Conservation (phyloP, 169 alveolate genomes). For the Pseudocohnilembus persalinus region DNA sequence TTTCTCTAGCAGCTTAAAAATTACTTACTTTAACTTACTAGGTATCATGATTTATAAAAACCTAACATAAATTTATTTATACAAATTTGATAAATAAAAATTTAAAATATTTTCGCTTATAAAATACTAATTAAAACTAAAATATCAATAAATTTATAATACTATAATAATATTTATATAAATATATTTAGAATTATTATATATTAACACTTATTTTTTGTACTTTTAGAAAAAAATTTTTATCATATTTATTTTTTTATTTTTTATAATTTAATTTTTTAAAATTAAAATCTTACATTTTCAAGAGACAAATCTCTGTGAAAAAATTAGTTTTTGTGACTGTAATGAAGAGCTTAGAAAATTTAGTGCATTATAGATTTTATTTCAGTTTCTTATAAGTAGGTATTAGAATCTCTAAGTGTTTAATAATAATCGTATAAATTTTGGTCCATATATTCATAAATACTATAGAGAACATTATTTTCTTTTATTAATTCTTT, state of each 20-base stretch:
- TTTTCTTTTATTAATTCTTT: conserved; percentile 80
- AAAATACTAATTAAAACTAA: no score
- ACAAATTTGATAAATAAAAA: not conserved
- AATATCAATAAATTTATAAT: no score
- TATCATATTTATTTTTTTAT: no score
- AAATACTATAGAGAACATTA: conserved; percentile 77
- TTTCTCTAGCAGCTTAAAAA: conserved; percentile 42
- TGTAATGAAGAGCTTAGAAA: conserved; percentile 21
- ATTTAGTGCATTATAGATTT: conserved; percentile 35
- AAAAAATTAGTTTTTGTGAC: conserved; percentile 31
- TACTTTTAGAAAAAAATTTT: no score
- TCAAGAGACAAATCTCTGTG: conserved; percentile 50
- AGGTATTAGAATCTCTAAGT: conserved; percentile 50
- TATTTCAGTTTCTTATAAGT: conserved; percentile 57
- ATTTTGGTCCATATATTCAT: conserved; percentile 76
- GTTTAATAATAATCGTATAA: conserved; percentile 58
- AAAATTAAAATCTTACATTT: conserved; percentile 26
- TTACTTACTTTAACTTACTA: conserved; percentile 31
- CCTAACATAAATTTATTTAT: not conserved
- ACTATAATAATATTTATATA: no score
- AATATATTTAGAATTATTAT: no score
- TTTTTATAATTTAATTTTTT: not conserved
- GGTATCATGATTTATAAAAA: not conserved
- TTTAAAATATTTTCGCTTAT: not conserved
- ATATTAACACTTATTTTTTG: no score